A percentile compares a stretch with the other conserved stretches of the same genome.
Evolutionary conservation across 306 rosid genomes (phyloP).

Genomic region (Prunus salicina): DNA sequence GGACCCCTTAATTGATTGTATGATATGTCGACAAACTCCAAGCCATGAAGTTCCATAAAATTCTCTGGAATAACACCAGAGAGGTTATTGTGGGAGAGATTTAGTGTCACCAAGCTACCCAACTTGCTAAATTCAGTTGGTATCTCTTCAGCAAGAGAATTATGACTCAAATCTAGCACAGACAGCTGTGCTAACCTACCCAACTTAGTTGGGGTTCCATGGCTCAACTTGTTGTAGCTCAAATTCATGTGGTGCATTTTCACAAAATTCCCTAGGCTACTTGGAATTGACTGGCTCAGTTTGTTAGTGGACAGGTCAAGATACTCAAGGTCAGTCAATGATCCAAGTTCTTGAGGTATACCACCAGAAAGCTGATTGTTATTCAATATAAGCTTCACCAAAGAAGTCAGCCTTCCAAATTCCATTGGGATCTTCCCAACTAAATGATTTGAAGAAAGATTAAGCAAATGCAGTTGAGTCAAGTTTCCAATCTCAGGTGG

Average conservation of each 20-base stretch:
- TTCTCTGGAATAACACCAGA: slow-evolving; percentile 22
- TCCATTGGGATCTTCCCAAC: slow-evolving; percentile 20
- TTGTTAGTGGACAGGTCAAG: slow-evolving; percentile 30
- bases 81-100: slow-evolving; percentile 41
- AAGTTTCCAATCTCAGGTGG: slow-evolving; percentile 29
- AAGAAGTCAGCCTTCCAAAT: slow-evolving; percentile 15
- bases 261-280: slow-evolving; percentile 14
- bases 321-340: slow-evolving; percentile 7
- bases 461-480: slow-evolving; percentile 6
- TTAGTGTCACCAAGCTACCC: slow-evolving; percentile 26
- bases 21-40: slow-evolving; percentile 23
- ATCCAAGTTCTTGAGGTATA: slow-evolving; percentile 27
- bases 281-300: slow-evolving; percentile 29
- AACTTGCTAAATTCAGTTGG: slow-evolving; percentile 24
- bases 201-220: slow-evolving; percentile 25
- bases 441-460: slow-evolving; percentile 23
- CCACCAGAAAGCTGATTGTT: slow-evolving; percentile 20
- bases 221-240: slow-evolving; percentile 25
- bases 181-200: slow-evolving; percentile 22
- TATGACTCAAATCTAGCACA: slow-evolving; percentile 33
- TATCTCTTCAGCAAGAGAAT: slow-evolving; percentile 25
- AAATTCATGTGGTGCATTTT: slow-evolving; percentile 16
- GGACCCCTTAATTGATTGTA: slow-evolving; percentile 25
- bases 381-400: slow-evolving; percentile 8
- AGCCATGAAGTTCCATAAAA: neutral